A percentile compares a stretch with the other conserved stretches of the same genome.
Evolutionary conservation across 139 green algal genomes (phyloP).

Genomic region (Marvania coccoides): DNA sequence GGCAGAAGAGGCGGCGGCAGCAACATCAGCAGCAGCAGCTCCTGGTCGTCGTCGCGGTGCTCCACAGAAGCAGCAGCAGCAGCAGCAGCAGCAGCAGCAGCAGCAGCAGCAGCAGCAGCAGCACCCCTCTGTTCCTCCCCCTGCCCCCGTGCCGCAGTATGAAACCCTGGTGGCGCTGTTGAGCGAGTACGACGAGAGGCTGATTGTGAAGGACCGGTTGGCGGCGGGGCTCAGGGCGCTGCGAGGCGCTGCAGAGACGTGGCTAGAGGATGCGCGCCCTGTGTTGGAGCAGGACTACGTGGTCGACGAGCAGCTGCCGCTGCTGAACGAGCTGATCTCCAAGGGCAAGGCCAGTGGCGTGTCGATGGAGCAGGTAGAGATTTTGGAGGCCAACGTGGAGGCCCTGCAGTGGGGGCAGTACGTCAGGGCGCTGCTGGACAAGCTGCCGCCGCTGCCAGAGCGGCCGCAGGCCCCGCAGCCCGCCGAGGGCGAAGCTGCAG

Average conservation of each 20-base stretch:
- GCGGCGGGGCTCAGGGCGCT: constrained; percentile 10
- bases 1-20: neutral
- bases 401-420: constrained; percentile 1
- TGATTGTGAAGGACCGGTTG: neutral
- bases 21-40: neutral
- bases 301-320: constrained; percentile 18
- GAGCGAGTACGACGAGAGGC: constrained; percentile 5
- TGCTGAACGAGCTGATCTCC: constrained; percentile 19
- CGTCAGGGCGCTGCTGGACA: neutral
- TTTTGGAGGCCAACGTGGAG: constrained; percentile 26
- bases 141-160: too few species aligned
- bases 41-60: neutral
- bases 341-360: constrained; percentile 9
- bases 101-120: too few species aligned
- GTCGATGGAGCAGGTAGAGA: constrained; percentile 27
- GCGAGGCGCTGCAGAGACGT: neutral
- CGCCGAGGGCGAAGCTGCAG: neutral
- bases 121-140: too few species aligned
- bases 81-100: neutral
- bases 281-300: constrained; percentile 23
- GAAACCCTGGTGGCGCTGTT: constrained; percentile 11
- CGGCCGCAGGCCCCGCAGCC: neutral
- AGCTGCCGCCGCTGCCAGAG: neutral
- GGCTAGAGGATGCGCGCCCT: constrained; percentile 18
- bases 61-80: neutral